phyloP scores from a whole-genome alignment of 768 basidiomycete species.

The Boletus rubroflammeus region DNA sequence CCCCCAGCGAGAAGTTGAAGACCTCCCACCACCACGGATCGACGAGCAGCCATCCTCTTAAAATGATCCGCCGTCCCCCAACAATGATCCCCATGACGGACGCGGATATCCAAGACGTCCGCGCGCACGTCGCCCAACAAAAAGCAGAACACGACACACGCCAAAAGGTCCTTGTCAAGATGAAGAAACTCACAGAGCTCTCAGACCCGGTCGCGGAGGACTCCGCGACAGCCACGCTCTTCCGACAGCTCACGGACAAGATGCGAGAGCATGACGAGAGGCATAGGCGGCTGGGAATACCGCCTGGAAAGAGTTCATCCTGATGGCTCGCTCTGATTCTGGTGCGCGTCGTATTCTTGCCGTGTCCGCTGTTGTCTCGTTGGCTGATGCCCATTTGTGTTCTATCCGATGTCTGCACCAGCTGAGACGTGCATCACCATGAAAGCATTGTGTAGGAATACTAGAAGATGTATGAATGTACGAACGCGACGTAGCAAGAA shows the following conservation, averaged over 20 bases:
- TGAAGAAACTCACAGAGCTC: conserved; percentile 44
- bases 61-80: conserved; percentile 74
- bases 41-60: background rate
- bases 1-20: too few species aligned
- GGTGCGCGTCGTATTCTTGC: background rate
- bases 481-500: background rate
- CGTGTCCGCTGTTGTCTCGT: background rate
- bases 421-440: background rate
- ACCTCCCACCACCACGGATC: too few species aligned
- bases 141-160: conserved; percentile 40
- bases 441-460: background rate
- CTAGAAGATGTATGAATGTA: background rate
- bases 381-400: background rate
- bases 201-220: conserved; percentile 8
- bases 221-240: conserved; percentile 7
- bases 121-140: conserved; percentile 53
- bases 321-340: background rate
- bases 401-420: background rate
- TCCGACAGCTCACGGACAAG: conserved; percentile 21
- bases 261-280: conserved; percentile 27
- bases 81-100: conserved; percentile 76
- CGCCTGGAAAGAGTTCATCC: conserved; percentile 24
- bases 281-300: conserved; percentile 27
- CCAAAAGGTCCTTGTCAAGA: conserved; percentile 40
- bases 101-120: conserved; percentile 74